Evolutionary conservation across 73 alveolate genomes (phyloP).

Genomic region (Breviolum minutum): DNA sequence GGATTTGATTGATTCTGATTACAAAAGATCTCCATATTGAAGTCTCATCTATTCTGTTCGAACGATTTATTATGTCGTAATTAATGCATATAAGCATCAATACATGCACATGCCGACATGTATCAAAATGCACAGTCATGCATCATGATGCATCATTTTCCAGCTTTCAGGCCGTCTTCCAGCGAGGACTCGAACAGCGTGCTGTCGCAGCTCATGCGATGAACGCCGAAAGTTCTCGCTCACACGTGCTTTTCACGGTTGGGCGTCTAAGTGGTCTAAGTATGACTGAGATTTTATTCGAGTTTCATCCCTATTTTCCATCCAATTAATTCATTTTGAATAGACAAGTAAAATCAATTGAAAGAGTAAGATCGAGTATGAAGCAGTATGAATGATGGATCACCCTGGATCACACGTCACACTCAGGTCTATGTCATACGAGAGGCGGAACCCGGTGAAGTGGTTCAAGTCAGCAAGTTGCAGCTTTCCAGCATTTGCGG

Average conservation of each 20-base stretch:
- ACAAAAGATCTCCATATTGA: too few relatives aligned
- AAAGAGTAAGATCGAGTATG: background rate
- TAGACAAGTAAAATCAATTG: background rate
- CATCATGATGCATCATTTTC: background rate
- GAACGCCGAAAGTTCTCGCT: conserved; percentile 73
- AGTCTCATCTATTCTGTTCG: too few relatives aligned
- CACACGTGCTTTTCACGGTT: conserved; percentile 65
- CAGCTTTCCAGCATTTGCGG: background rate
- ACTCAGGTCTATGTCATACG: conserved; percentile 7
- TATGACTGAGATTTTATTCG: background rate
- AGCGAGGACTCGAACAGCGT: conserved; percentile 79
- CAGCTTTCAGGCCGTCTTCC: conserved; percentile 26
- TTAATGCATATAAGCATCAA: background rate
- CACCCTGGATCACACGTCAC: background rate
- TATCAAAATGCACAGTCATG: background rate
- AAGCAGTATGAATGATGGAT: background rate
- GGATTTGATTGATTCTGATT: too few relatives aligned
- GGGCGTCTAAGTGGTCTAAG: background rate
- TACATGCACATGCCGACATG: background rate
- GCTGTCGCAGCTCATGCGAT: conserved; percentile 76
- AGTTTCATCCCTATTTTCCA: too few relatives aligned
- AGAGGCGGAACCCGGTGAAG: background rate
- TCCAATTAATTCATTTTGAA: too few relatives aligned
- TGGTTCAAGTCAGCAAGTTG: conserved; percentile 40
- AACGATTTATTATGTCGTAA: too few relatives aligned